Conservation (phyloP, 495 filamentous ascomycete genomes). For the Viridothelium virens region DNA sequence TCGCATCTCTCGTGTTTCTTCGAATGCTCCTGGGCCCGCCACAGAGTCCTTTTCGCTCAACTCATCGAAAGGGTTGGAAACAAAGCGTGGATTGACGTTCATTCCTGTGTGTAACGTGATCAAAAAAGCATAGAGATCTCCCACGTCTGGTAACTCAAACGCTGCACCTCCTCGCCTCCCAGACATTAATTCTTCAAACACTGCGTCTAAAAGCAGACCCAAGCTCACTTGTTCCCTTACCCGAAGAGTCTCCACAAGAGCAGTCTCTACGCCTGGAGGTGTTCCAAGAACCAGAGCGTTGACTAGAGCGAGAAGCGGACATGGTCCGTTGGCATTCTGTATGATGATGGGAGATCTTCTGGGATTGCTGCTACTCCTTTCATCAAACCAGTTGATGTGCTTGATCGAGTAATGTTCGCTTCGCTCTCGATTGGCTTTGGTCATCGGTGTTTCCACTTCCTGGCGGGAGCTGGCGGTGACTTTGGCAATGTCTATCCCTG, state of each 20-base stretch:
- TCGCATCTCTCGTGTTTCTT: constrained; percentile 71
- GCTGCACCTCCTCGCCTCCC: constrained; percentile 44
- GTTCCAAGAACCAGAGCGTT: constrained; percentile 84
- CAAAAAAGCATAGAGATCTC: constrained; percentile 78
- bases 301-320: constrained; percentile 85
- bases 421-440: constrained; percentile 38
- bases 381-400: constrained; percentile 56
- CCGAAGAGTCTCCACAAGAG: constrained; percentile 65
- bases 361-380: constrained; percentile 4
- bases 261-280: constrained; percentile 52
- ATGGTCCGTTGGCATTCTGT: constrained; percentile 91
- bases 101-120: constrained; percentile 89
- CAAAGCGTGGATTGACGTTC: constrained; percentile 92
- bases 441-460: constrained; percentile 27
- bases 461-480: constrained; percentile 20
- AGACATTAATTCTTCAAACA: constrained; percentile 87
- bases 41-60: not conserved
- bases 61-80: constrained; percentile 41
- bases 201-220: constrained; percentile 71
- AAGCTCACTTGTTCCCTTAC: constrained; percentile 82
- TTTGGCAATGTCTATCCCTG: constrained; percentile 11
- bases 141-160: constrained; percentile 68
- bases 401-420: constrained; percentile 66
- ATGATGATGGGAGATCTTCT: constrained; percentile 68
- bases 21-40: constrained; percentile 55